These are phyloP conservation scores for Aspergillus baeticus DNA, from an alignment of 495 filamentous ascomycete species.

Conservation along the genomic window DNA sequence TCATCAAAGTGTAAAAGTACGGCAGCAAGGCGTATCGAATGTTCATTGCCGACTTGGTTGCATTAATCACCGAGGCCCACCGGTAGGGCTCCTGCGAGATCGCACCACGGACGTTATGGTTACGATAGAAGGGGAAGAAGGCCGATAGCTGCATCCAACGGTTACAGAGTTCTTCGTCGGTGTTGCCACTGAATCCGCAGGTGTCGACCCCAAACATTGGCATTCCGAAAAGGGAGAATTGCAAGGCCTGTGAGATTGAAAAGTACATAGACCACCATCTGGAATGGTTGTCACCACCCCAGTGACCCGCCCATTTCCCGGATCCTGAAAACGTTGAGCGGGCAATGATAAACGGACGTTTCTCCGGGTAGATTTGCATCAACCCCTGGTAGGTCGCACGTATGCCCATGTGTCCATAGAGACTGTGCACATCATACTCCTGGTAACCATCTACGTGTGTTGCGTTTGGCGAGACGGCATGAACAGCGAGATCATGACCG, in stretches of 20 bases:
- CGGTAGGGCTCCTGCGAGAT: constrained; percentile 72
- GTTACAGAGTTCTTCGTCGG: constrained; percentile 72
- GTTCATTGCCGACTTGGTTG: constrained; percentile 65
- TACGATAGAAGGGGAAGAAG: constrained; percentile 88
- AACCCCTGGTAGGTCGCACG: constrained; percentile 80
- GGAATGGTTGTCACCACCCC: constrained; percentile 81
- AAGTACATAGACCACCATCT: constrained; percentile 71
- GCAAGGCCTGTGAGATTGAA: constrained; percentile 77
- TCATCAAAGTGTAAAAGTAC: constrained; percentile 81
- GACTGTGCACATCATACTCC: constrained; percentile 81
- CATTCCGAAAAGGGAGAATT: constrained; percentile 78
- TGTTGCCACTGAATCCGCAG: constrained; percentile 76
- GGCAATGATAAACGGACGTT: constrained; percentile 84
- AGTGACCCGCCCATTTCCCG: constrained; percentile 82
- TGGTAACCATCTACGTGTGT: constrained; percentile 69
- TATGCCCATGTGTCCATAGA: constrained; percentile 72
- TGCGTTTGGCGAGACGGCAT: constrained; percentile 75
- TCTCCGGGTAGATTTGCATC: constrained; percentile 55
- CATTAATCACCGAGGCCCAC: constrained; percentile 69
- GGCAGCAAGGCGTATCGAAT: constrained; percentile 74
- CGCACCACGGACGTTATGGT: constrained; percentile 69
- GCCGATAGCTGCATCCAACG: constrained; percentile 86
- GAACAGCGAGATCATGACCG: constrained; percentile 66
- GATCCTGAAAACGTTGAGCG: constrained; percentile 79
- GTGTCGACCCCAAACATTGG: constrained; percentile 87